Conservation (phyloP, 768 basidiomycete species). For the Boletus barrowsii region DNA sequence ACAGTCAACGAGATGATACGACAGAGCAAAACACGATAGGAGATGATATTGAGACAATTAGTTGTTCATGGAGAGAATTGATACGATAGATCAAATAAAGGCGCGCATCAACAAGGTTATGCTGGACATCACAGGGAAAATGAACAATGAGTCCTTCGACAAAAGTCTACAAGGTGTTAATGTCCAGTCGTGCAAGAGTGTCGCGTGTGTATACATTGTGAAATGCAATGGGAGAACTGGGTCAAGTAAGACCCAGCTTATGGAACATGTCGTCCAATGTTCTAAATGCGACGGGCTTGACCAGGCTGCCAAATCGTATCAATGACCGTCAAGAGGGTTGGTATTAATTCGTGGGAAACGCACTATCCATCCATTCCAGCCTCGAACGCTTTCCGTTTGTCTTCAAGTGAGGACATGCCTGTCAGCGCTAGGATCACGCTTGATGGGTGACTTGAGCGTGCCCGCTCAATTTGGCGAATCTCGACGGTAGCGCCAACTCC, state of each 20-base stretch:
- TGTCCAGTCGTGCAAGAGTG: constrained; percentile 11
- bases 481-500: constrained; percentile 80
- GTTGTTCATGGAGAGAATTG: not conserved
- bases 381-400: constrained; percentile 87
- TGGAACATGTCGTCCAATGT: constrained; percentile 82
- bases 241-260: constrained; percentile 56
- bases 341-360: constrained; percentile 33
- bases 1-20: too few relatives aligned
- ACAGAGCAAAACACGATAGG: constrained; percentile 6
- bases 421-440: constrained; percentile 83
- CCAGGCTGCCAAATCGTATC: constrained; percentile 51
- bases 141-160: not conserved
- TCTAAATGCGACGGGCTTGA: constrained; percentile 95
- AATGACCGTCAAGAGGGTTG: not conserved
- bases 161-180: constrained; percentile 5
- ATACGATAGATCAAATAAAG: constrained; percentile 10
- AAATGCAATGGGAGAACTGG: constrained; percentile 8
- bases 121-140: not conserved
- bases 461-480: constrained; percentile 73
- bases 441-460: constrained; percentile 28
- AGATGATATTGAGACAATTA: constrained; percentile 2
- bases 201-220: constrained; percentile 6
- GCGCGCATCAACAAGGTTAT: not conserved
- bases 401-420: constrained; percentile 90
- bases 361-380: constrained; percentile 96